phyloP scores from a whole-genome alignment of 2,329 filamentous ascomycete species.

The Graphilbum sp. region DNA sequence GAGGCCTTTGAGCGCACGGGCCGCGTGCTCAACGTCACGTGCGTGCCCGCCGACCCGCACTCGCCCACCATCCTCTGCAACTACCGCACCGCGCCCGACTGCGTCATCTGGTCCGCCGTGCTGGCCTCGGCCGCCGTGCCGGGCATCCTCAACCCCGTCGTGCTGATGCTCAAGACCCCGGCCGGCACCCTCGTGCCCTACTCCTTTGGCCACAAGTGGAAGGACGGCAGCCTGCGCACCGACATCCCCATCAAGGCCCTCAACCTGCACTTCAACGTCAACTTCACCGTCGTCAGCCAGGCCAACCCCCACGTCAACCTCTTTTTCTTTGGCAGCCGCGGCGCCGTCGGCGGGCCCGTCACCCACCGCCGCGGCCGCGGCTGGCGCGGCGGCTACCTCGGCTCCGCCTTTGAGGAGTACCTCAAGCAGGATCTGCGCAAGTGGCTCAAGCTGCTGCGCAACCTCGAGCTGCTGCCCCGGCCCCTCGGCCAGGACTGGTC shows the following conservation, averaged over 20 bases:
- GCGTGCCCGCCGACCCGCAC: conserved; percentile 89
- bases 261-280: conserved; percentile 96
- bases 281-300: conserved; percentile 77
- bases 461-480: conserved; percentile 79
- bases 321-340: conserved; percentile 94
- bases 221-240: conserved; percentile 84
- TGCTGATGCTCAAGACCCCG: conserved; percentile 75
- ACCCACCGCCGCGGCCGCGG: conserved; percentile 86
- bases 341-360: conserved; percentile 80
- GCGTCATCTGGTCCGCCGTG: conserved; percentile 95
- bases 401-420: conserved; percentile 83
- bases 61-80: conserved; percentile 85
- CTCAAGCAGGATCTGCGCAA: conserved; percentile 94
- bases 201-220: conserved; percentile 98
- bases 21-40: conserved; percentile 87
- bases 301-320: conserved; percentile 97
- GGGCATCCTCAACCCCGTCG: conserved; percentile 86
- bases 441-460: conserved; percentile 88
- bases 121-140: conserved; percentile 90
- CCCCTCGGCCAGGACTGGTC: conserved; percentile 93
- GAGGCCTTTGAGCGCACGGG: conserved; percentile 92
- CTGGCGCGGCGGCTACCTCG: conserved; percentile 91
- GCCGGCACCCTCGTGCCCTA: conserved; percentile 64
- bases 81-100: conserved; percentile 88
- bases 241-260: conserved; percentile 90